phyloP scores from a whole-genome alignment of 129 eudicot species.

The Pseudognaphalium luteoalbum region DNA sequence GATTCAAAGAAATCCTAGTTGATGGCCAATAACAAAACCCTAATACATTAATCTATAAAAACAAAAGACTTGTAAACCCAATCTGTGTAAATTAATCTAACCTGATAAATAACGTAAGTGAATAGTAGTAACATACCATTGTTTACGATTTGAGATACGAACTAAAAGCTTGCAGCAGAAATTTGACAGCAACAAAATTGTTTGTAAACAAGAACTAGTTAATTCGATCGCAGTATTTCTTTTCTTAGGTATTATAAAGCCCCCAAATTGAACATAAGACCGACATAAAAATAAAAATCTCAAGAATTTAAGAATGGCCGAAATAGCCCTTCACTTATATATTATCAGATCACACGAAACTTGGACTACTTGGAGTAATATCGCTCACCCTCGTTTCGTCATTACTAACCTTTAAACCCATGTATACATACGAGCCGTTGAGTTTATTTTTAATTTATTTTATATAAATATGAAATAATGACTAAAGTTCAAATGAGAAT shows the following conservation, averaged over 20 bases:
- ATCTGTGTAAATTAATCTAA: not conserved
- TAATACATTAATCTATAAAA: not conserved
- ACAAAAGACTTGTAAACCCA: not conserved
- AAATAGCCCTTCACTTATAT: constrained; percentile 1
- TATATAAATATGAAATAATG: too few relatives aligned
- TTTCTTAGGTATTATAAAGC: not conserved
- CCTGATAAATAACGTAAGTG: constrained; percentile 16
- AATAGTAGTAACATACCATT: constrained; percentile 10
- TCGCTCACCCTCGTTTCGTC: too few relatives aligned
- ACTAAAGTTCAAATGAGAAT: too few relatives aligned
- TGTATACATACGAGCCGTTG: too few relatives aligned
- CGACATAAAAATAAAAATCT: not conserved
- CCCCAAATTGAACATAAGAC: not conserved
- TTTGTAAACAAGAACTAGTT: not conserved
- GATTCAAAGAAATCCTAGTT: not conserved
- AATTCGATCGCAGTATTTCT: too few relatives aligned
- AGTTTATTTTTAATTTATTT: too few relatives aligned
- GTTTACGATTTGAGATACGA: not conserved
- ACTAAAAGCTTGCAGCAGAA: not conserved
- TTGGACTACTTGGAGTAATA: too few relatives aligned
- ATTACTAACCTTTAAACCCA: too few relatives aligned
- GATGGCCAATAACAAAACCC: not conserved
- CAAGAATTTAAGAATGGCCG: not conserved
- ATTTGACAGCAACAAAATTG: not conserved
- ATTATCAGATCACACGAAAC: too few relatives aligned